Evolutionary conservation across 495 filamentous ascomycete species (phyloP), one percentile per base, ranked within the genome.

Genomic region (Pseudomonodictys pantanalensis): DNA sequence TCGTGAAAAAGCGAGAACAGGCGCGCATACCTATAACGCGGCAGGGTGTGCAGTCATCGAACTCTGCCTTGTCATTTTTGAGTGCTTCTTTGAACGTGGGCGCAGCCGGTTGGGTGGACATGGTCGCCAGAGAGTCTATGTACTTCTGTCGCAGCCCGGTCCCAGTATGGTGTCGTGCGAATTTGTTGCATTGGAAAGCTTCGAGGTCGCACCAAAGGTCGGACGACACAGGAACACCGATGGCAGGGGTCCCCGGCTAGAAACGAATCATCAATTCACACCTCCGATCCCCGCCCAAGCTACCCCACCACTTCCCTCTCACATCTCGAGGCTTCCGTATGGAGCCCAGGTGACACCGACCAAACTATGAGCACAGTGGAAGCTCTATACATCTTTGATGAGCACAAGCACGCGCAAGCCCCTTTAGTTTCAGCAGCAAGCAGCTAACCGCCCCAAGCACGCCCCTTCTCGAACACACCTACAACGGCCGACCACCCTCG

Each of bases 341-440:
- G 44, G 43, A 51, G 33, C 17, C n/a, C 18, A 50, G 52, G 39
- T 52, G 35, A 52, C 41, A 57, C 18, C 15, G 7, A 18, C 11
- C 3, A 3, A 49, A 57, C 18, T 15, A 75, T 75, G 72, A 67
- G 88, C 75, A 84, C 88, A 71, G 87, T 98, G 68, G 92, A 96
- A 80, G 93, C 93, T 67, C 77, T 98, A 68, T 95, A 97, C 80
- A 91, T 98, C 70, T 96, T 86, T 72, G 90, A 97, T 79, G 90
- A 95, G 76, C 81, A 88, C 72, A 91, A 90, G 91, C 93, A 74
- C 39, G 45, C 30, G 32, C 25, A 26, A n/a, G 22, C 17, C 32
- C 28, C 41, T 22, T 44, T 29, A 22, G 11, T 39, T 23, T 12
- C 48, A 23, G 38, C 38, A 17, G 24, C 33, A 74, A 72, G 60